Conservation (phyloP, 306 rosid species). For the Cicer bijugum region DNA sequence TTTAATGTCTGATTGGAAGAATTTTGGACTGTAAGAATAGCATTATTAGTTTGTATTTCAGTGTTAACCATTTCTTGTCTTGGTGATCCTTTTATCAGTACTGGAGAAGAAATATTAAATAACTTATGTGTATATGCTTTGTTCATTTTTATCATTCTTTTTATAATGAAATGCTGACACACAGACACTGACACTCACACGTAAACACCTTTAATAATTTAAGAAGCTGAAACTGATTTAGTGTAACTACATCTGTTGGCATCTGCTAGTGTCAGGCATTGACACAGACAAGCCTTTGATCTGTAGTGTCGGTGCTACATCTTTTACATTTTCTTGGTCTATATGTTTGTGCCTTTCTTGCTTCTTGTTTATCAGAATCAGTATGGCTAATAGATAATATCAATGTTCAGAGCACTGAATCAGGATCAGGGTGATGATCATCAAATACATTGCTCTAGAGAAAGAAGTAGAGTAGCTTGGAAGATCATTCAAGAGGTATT, state of each 20-base stretch:
- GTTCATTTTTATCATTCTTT: slow-evolving; percentile 11
- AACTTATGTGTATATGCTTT: slow-evolving; percentile 7
- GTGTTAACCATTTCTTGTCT: slow-evolving; percentile 8
- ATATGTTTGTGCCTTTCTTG: slow-evolving; percentile 36
- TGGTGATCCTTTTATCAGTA: slow-evolving; percentile 21
- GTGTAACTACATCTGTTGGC: neutral
- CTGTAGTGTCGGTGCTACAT: neutral
- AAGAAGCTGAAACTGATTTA: neutral
- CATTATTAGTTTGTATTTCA: slow-evolving; percentile 26
- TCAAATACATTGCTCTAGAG: slow-evolving; percentile 64
- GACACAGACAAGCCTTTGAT: neutral
- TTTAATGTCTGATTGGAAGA: slow-evolving; percentile 17
- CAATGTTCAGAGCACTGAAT: slow-evolving; percentile 47
- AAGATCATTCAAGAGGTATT: slow-evolving; percentile 62
- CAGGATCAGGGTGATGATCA: slow-evolving; percentile 46
- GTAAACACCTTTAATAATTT: neutral
- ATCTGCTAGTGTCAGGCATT: neutral
- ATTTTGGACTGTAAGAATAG: slow-evolving; percentile 5
- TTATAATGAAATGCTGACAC: neutral
- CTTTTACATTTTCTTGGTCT: slow-evolving; percentile 10
- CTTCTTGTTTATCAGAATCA: slow-evolving; percentile 38
- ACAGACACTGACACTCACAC: neutral
- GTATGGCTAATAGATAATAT: slow-evolving; percentile 45
- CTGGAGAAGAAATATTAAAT: slow-evolving; percentile 1
- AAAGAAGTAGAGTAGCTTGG: slow-evolving; percentile 65